A percentile compares a stretch with the other conserved stretches of the same genome.
Evolutionary conservation across 352 stramenopile species (phyloP).

Genomic region (Pythium vanterpoolii): DNA sequence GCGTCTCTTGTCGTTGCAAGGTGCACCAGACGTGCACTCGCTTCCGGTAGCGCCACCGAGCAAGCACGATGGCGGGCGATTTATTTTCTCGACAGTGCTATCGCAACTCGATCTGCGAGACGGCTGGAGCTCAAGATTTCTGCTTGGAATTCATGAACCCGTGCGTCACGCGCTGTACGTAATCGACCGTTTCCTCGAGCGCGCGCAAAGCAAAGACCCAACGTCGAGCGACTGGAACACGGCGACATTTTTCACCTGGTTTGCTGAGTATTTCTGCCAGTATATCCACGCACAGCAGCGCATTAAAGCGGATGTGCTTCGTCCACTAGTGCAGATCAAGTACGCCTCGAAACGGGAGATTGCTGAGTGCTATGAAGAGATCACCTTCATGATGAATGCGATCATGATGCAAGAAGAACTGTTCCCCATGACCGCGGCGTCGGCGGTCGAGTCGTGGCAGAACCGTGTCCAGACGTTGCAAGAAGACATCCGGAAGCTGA

Average conservation of each 20-base stretch:
- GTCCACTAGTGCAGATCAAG: slow-evolving; percentile 54
- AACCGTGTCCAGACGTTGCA: slow-evolving; percentile 45
- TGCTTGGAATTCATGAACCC: slow-evolving; percentile 71
- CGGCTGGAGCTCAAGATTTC: slow-evolving; percentile 67
- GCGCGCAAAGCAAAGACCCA: slow-evolving; percentile 32
- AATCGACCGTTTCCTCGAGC: slow-evolving; percentile 78
- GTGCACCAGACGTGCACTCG: slow-evolving; percentile 21
- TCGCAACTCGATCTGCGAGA: slow-evolving; percentile 40
- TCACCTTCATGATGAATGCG: slow-evolving; percentile 55
- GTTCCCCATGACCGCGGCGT: slow-evolving; percentile 45
- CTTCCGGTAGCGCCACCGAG: slow-evolving; percentile 45
- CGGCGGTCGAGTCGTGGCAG: slow-evolving; percentile 44
- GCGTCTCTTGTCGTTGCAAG: slow-evolving; percentile 24
- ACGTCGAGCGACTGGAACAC: slow-evolving; percentile 18
- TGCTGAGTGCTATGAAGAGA: slow-evolving; percentile 60
- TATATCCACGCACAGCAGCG: slow-evolving; percentile 66
- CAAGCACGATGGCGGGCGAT: slow-evolving; percentile 41
- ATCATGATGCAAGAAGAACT: slow-evolving; percentile 54
- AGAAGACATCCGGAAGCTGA: slow-evolving; percentile 70
- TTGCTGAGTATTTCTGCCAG: slow-evolving; percentile 73
- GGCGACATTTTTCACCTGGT: slow-evolving; percentile 65
- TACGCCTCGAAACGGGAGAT: slow-evolving; percentile 57
- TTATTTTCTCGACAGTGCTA: slow-evolving; percentile 75
- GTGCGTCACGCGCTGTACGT: slow-evolving; percentile 81
- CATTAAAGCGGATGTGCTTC: slow-evolving; percentile 57